These are phyloP conservation scores for Solanum piurae DNA, from an alignment of 257 asterid species.

Conservation along the genomic window DNA sequence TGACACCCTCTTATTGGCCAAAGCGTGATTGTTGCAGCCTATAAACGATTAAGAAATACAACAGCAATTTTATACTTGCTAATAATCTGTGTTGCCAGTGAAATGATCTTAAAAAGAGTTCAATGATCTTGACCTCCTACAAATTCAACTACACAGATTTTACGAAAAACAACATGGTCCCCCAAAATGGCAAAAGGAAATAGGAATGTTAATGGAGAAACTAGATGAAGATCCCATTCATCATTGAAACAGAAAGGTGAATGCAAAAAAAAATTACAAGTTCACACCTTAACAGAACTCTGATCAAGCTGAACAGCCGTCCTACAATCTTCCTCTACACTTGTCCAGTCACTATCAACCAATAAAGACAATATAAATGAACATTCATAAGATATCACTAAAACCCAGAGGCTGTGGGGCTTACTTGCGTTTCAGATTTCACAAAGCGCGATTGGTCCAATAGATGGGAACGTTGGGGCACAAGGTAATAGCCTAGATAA, in stretches of 20 bases:
- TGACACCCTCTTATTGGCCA: no score
- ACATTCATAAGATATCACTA: background rate
- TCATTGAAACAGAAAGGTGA: background rate
- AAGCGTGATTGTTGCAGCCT: no score
- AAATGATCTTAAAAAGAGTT: no score
- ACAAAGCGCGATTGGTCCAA: slow-evolving; percentile 89
- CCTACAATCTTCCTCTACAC: slow-evolving; percentile 72
- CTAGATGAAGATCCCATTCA: background rate
- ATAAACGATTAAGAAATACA: no score
- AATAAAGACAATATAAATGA: background rate
- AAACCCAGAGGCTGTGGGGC: background rate
- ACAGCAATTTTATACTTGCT: no score
- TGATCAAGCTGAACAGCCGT: slow-evolving; percentile 55
- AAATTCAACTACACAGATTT: no score
- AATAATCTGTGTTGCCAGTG: no score
- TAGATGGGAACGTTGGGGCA: slow-evolving; percentile 83
- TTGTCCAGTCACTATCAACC: slow-evolving; percentile 54
- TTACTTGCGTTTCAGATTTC: slow-evolving; percentile 72
- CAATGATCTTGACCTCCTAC: no score
- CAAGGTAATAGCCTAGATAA: slow-evolving; percentile 60
- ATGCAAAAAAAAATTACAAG: background rate
- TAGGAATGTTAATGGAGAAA: background rate
- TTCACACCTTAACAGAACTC: slow-evolving; percentile 39
- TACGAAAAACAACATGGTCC: no score
- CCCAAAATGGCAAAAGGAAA: background rate